These are phyloP conservation scores for Thermothielavioides terrestris DNA, from an alignment of 495 filamentous ascomycete species.

Conservation along the genomic window DNA sequence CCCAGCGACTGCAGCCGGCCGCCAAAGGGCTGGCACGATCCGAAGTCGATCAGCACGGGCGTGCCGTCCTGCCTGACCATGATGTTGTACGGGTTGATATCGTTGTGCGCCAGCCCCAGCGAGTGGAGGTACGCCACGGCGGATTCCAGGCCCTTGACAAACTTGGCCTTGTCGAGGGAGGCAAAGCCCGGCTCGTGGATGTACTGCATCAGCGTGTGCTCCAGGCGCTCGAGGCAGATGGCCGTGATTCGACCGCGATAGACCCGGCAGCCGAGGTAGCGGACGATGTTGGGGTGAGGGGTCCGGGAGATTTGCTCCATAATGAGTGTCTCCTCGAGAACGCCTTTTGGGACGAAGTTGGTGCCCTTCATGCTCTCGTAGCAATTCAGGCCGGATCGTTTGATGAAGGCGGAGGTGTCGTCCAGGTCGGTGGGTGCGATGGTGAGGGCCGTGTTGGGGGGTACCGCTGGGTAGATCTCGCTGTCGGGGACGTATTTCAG, in stretches of 20 bases:
- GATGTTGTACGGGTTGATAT: not conserved
- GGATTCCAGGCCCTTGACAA: not conserved
- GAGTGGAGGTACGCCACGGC: not conserved
- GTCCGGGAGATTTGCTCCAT: slow-evolving; percentile 13
- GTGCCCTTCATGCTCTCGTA: slow-evolving; percentile 15
- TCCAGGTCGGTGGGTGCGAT: slow-evolving; percentile 13
- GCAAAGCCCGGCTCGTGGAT: not conserved
- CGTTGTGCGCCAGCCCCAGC: not conserved
- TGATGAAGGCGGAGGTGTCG: slow-evolving; percentile 9
- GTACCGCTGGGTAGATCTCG: slow-evolving; percentile 13
- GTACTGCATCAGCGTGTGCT: not conserved
- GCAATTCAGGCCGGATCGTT: slow-evolving; percentile 11
- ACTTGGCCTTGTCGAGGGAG: not conserved
- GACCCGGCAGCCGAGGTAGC: not conserved
- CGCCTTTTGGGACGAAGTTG: not conserved
- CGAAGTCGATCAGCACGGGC: not conserved
- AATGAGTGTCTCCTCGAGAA: slow-evolving; percentile 13
- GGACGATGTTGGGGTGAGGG: slow-evolving; percentile 1
- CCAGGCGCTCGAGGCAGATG: not conserved
- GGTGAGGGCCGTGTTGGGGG: slow-evolving; percentile 1
- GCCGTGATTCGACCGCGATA: not conserved
- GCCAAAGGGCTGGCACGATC: not conserved
- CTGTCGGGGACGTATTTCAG: slow-evolving; percentile 12
- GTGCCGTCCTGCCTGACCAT: not conserved
- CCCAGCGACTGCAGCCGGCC: not conserved